phyloP scores from a whole-genome alignment of 148 eudicot species.

The Amaranthus hypochondriacus region DNA sequence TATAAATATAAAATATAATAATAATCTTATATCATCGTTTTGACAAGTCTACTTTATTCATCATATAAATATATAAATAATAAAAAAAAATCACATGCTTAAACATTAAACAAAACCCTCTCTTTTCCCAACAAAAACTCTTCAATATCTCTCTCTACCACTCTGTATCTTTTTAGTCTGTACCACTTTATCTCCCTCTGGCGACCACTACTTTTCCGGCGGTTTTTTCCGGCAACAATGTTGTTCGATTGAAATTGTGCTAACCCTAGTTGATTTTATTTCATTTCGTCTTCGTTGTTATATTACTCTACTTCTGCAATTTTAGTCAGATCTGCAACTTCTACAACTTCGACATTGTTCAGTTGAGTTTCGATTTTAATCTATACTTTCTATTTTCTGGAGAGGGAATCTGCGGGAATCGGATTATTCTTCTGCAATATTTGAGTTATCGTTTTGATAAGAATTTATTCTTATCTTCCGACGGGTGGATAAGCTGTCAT shows the following conservation, averaged over 20 bases:
- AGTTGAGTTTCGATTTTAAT: too few species aligned
- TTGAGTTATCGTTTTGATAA: background rate
- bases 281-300: background rate
- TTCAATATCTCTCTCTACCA: background rate
- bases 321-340: conserved; percentile 9
- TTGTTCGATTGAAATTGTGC: too few species aligned
- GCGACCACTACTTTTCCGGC: conserved; percentile 7
- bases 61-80: too few species aligned
- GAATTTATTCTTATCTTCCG: background rate
- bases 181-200: background rate
- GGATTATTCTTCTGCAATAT: background rate
- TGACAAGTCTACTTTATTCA: too few species aligned
- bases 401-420: conserved; percentile 13
- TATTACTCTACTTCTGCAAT: background rate
- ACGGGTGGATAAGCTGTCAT: background rate
- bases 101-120: background rate
- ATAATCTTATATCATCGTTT: too few species aligned
- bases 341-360: background rate
- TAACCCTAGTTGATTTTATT: background rate
- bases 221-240: background rate
- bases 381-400: too few species aligned
- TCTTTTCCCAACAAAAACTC: background rate
- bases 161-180: background rate
- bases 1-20: too few species aligned
- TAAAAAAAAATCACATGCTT: background rate